Conservation (phyloP, 2,329 filamentous ascomycete species). For the Pseudogymnoascus sp. region DNA sequence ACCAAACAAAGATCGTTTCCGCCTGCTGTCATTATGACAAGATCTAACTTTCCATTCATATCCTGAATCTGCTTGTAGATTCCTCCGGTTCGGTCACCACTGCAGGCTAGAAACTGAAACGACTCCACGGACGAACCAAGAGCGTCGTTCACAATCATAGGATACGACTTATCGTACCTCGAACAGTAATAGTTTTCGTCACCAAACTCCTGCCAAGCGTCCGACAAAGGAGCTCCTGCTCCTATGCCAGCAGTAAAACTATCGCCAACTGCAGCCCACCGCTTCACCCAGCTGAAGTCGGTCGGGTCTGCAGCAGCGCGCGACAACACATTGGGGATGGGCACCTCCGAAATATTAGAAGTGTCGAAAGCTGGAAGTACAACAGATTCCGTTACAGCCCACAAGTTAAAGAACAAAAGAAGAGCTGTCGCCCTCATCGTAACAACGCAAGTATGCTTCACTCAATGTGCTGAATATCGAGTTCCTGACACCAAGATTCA, state of each 20-base stretch:
- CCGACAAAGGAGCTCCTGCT: constrained; percentile 15
- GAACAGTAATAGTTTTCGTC: constrained; percentile 21
- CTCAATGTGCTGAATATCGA: too few relatives aligned
- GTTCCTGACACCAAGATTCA: too few relatives aligned
- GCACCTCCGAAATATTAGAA: too few relatives aligned
- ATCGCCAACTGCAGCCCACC: constrained; percentile 32
- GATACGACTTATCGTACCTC: constrained; percentile 26
- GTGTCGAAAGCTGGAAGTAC: too few relatives aligned
- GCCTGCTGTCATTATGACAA: constrained; percentile 32
- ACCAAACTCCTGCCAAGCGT: background rate
- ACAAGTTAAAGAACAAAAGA: too few relatives aligned
- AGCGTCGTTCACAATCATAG: constrained; percentile 21
- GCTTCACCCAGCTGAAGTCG: constrained; percentile 18
- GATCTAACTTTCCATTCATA: constrained; percentile 25
- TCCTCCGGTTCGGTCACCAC: constrained; percentile 22
- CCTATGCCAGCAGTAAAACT: constrained; percentile 34
- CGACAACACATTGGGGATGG: too few relatives aligned
- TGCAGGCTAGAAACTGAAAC: constrained; percentile 27
- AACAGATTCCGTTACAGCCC: too few relatives aligned
- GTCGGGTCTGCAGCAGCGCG: background rate
- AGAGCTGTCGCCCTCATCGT: too few relatives aligned
- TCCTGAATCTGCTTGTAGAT: constrained; percentile 26
- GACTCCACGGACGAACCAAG: constrained; percentile 21
- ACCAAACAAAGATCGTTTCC: constrained; percentile 34
- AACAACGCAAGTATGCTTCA: too few relatives aligned